Base-by-base conservation (phyloP, 176 grass and related monocot genomes). In the Puya raimondii region DNA sequence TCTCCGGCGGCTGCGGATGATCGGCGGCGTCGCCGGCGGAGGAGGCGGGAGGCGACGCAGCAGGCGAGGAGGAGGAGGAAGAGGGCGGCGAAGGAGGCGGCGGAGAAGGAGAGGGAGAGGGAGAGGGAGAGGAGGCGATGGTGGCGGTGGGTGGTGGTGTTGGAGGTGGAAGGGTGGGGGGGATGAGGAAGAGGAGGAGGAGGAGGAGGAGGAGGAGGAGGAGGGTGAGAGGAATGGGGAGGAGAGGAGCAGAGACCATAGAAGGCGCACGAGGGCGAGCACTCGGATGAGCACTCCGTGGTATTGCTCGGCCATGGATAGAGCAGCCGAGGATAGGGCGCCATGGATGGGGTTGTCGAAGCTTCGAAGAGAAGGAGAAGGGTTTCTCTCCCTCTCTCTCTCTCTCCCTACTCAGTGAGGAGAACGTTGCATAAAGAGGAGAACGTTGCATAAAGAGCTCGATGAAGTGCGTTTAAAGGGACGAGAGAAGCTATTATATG, bases 61-160 rank as follows among this genome's bases (percentile, higher is more conserved):
- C 79, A 66, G 68, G 80, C 65, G 3, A 84, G 49, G 22, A 78
- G 48, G 71, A 94, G 4, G 1, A 86, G 73, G 27, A 86, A 83
- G 0, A 82, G 0, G 2, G 79, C 83, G 14, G 53, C 61, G 47
- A 89, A 83, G 1, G 85, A 52, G 15, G 86, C 64, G 10, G 80
- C 79, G 22, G 83, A 83, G 1, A 89, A 47, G 42, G 77, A 80
- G 53, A 65, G 52, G 81, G 78, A 29, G 81, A 77, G 0, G 72
- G 80, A 0, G 85, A 86, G 0, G 77, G 2, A 68, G 23, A 9
- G 77, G 3, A 59, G 80, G 47, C 69, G 29, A 20, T 79, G 69
- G 1, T 50, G 71, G 53, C 54, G 42, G 49, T 0, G 10, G 10
- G 23, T 71, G 49, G 4, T 25, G 64, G 1, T 1, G n/a, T 1